Conservation (phyloP, 306 rosid species). For the Pueraria montana region DNA sequence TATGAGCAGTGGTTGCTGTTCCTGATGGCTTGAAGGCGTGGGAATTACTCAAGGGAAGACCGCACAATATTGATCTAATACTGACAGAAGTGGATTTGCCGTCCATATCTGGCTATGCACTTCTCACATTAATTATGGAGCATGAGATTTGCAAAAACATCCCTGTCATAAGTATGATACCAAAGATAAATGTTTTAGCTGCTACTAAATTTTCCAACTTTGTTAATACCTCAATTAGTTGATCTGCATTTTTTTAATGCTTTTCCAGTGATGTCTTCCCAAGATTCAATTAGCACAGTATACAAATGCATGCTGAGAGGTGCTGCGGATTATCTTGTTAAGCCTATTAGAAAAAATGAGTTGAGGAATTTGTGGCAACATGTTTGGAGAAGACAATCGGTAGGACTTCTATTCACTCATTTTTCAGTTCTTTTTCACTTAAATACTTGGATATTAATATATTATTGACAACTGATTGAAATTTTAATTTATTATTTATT, state of each 20-base stretch:
- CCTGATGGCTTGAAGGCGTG: constrained; percentile 96
- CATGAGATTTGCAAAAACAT: constrained; percentile 90
- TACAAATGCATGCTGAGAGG: constrained; percentile 94
- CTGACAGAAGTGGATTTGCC: constrained; percentile 96
- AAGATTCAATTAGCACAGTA: constrained; percentile 87
- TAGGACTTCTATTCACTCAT: constrained; percentile 47
- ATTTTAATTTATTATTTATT: constrained; percentile 33
- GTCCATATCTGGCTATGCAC: constrained; percentile 89
- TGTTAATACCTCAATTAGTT: constrained; percentile 4
- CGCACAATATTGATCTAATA: constrained; percentile 78
- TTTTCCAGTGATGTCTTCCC: constrained; percentile 90
- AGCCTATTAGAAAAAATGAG: constrained; percentile 92
- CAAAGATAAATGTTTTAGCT: constrained; percentile 24
- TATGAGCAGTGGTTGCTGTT: constrained; percentile 90
- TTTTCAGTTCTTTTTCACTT: background rate
- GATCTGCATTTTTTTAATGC: constrained; percentile 25
- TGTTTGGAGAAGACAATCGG: constrained; percentile 98
- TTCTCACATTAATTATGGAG: constrained; percentile 88
- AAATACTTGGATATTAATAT: constrained; percentile 3
- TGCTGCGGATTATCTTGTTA: constrained; percentile 96
- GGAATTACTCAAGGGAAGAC: constrained; percentile 89
- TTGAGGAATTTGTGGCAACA: constrained; percentile 97
- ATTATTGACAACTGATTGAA: constrained; percentile 25
- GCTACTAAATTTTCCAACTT: background rate
- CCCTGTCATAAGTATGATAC: constrained; percentile 90